phyloP scores from a whole-genome alignment of 495 filamentous ascomycete genomes.

The Monascus purpureus region DNA sequence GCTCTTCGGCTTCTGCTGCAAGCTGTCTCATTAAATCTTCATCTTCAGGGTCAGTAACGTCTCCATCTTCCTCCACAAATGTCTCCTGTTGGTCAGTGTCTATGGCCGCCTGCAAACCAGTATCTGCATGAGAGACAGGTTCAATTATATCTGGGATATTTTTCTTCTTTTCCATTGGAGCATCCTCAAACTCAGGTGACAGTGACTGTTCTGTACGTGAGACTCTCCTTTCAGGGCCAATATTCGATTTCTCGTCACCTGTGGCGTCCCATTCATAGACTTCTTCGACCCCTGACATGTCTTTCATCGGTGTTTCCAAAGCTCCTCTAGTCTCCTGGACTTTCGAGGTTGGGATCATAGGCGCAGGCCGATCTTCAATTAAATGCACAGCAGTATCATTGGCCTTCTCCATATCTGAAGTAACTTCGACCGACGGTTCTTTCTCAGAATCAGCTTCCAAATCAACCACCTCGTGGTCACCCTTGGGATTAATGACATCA shows the following conservation, averaged over 20 bases:
- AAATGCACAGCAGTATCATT: neutral
- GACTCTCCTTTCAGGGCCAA: neutral
- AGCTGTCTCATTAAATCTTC: slow-evolving; percentile 76
- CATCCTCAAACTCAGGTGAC: slow-evolving; percentile 41
- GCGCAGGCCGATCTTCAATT: neutral
- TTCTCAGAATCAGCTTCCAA: slow-evolving; percentile 22
- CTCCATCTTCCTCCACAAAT: slow-evolving; percentile 22
- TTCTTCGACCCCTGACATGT: slow-evolving; percentile 7
- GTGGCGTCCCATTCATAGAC: slow-evolving; percentile 5
- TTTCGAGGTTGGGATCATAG: neutral
- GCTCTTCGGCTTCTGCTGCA: slow-evolving; percentile 79
- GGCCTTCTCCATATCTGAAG: neutral
- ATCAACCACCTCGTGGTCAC: slow-evolving; percentile 22
- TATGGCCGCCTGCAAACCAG: neutral
- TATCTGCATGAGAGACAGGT: neutral
- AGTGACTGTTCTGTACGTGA: slow-evolving; percentile 17
- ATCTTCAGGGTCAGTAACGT: slow-evolving; percentile 80
- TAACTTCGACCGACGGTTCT: neutral
- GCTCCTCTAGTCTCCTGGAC: slow-evolving; percentile 1
- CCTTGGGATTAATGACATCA: slow-evolving; percentile 26
- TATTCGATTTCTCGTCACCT: slow-evolving; percentile 5
- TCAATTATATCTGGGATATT: neutral
- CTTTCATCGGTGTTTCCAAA: slow-evolving; percentile 8
- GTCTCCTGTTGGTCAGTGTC: slow-evolving; percentile 14
- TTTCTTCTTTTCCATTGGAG: neutral